These are phyloP conservation scores for Talaromyces sp. DNA, from an alignment of 2,329 filamentous ascomycete genomes.

Conservation along the genomic window DNA sequence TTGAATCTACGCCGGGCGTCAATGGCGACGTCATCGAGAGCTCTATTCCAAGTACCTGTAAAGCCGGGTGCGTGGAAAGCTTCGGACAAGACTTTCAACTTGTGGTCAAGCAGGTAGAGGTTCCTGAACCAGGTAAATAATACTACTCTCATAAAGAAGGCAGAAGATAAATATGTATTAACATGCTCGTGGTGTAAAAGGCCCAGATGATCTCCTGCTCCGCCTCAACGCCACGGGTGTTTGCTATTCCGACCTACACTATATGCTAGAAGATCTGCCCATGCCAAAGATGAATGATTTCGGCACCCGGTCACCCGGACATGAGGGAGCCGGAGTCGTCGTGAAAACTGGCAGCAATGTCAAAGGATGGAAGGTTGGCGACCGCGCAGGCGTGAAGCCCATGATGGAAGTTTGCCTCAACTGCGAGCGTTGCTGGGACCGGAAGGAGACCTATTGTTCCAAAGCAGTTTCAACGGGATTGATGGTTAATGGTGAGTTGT, in stretches of 20 bases:
- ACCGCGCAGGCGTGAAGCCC: slow-evolving; percentile 82
- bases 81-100: neutral
- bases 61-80: neutral
- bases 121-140: neutral
- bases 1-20: neutral
- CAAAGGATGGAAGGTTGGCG: slow-evolving; percentile 68
- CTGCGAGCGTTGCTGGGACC: slow-evolving; percentile 42
- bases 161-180: neutral
- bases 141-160: neutral
- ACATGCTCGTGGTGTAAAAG: neutral
- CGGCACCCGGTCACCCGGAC: slow-evolving; percentile 20
- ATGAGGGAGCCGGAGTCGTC: slow-evolving; percentile 70
- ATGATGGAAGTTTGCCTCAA: slow-evolving; percentile 75
- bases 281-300: slow-evolving; percentile 1
- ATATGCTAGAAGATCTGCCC: neutral
- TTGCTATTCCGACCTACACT: slow-evolving; percentile 59
- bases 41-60: neutral
- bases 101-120: neutral
- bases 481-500: neutral
- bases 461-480: neutral
- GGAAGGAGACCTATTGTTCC: neutral
- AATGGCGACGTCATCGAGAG: neutral
- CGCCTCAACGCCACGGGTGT: slow-evolving; percentile 82
- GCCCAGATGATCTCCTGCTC: slow-evolving; percentile 77
- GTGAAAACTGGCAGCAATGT: slow-evolving; percentile 72